Evolutionary conservation across 257 asterid genomes (phyloP).

Genomic region (Nicotiana tabacum): DNA sequence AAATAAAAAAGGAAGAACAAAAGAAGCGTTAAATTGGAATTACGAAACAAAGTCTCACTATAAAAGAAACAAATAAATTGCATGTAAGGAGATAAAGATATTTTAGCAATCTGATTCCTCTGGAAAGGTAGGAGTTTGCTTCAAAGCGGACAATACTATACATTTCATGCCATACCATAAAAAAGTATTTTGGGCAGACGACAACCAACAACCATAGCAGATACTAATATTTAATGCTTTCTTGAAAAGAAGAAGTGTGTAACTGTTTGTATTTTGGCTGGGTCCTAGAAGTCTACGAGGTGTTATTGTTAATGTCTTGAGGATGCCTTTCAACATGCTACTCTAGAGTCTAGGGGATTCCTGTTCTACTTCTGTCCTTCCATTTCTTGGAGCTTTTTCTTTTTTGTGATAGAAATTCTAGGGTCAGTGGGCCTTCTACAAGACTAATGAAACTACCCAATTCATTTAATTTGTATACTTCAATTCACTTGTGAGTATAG

Average conservation of each 20-base stretch:
- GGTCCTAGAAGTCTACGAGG: not conserved
- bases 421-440: constrained; percentile 10
- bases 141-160: too few species aligned
- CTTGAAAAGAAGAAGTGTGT: not conserved
- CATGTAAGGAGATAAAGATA: too few species aligned
- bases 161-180: too few species aligned
- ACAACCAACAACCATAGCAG: not conserved
- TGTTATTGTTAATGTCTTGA: not conserved
- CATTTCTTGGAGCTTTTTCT: constrained; percentile 9
- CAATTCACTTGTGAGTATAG: not conserved
- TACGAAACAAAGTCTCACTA: too few species aligned
- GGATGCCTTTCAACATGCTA: constrained; percentile 5
- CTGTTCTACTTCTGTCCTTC: not conserved
- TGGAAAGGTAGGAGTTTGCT: too few species aligned
- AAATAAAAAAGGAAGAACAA: too few species aligned
- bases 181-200: too few species aligned
- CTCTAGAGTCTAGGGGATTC: not conserved
- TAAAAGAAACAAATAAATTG: too few species aligned
- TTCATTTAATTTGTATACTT: not conserved
- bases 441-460: not conserved
- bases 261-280: not conserved
- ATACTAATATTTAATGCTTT: not conserved
- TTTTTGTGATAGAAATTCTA: constrained; percentile 18
- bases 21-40: too few species aligned
- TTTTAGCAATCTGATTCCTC: too few species aligned